Percentiles rank a stretch among this genome's conserved stretches.
Evolutionary conservation across 345 rosid genomes (phyloP).

Genomic region (Syzygium grande): DNA sequence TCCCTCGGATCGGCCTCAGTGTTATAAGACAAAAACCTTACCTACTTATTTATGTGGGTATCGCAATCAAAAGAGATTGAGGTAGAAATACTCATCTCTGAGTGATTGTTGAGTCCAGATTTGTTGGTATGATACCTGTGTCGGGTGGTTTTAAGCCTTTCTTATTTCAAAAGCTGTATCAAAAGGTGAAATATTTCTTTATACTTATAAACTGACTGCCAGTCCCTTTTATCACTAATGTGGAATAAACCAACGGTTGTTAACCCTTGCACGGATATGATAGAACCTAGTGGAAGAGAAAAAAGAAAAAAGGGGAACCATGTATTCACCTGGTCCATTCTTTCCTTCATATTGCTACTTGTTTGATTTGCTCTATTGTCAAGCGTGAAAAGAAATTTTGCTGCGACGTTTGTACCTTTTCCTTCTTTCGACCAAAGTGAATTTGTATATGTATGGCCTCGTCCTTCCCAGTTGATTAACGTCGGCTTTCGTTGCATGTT

Average conservation of each 20-base stretch:
- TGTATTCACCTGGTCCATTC: background rate
- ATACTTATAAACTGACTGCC: no score
- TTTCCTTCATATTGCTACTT: background rate
- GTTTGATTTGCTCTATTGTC: background rate
- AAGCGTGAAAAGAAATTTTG: background rate
- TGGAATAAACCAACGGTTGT: background rate
- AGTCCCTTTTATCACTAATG: no score
- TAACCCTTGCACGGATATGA: background rate
- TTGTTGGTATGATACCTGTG: no score
- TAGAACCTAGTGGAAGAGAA: background rate
- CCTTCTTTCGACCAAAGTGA: background rate
- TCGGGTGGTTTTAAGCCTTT: no score
- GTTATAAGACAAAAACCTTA: background rate
- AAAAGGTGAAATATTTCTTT: no score
- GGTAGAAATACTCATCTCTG: background rate
- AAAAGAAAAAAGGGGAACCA: background rate
- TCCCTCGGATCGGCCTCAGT: background rate
- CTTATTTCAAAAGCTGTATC: no score
- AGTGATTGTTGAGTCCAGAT: no score
- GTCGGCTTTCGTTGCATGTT: background rate
- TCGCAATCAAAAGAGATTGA: background rate
- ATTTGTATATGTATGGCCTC: background rate
- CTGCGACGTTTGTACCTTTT: background rate
- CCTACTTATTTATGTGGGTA: background rate
- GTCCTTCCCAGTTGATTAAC: background rate